Evolutionary conservation across 441 rosid genomes (phyloP).

Genomic region (Viola pubescens): DNA sequence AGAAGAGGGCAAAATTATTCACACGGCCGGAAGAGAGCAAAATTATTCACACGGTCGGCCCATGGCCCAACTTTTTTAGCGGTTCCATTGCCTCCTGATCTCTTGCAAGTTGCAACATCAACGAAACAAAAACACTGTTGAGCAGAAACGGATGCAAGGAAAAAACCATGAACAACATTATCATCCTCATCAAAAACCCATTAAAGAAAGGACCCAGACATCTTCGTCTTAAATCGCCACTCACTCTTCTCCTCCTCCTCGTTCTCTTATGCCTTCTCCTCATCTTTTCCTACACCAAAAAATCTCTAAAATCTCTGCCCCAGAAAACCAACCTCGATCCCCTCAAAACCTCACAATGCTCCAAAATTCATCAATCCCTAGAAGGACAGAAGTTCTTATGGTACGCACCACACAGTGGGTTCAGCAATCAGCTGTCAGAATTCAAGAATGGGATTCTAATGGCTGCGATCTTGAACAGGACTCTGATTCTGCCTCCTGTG

Average conservation of each 20-base stretch:
- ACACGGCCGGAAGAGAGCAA: too few relatives aligned
- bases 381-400: constrained; percentile 40
- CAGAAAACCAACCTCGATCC: constrained; percentile 23
- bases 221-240: constrained; percentile 25
- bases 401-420: constrained; percentile 92
- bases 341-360: constrained; percentile 35
- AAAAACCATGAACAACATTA: constrained; percentile 19
- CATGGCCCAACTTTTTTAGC: too few relatives aligned
- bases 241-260: constrained; percentile 24
- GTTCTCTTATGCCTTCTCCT: constrained; percentile 24
- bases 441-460: constrained; percentile 64
- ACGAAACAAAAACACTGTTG: too few relatives aligned
- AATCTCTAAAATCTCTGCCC: constrained; percentile 30
- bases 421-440: constrained; percentile 89
- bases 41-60: too few relatives aligned
- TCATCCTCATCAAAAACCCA: constrained; percentile 14
- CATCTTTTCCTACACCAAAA: constrained; percentile 29
- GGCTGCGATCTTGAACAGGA: constrained; percentile 70
- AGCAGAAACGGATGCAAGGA: too few relatives aligned
- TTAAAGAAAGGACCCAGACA: constrained; percentile 30
- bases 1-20: too few relatives aligned
- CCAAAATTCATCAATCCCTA: constrained; percentile 10
- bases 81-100: too few relatives aligned
- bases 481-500: constrained; percentile 75
- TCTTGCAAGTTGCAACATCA: too few relatives aligned